These are phyloP conservation scores for Phaeoacremonium minimum DNA, from an alignment of 2,329 filamentous ascomycete genomes.

Conservation along the genomic window DNA sequence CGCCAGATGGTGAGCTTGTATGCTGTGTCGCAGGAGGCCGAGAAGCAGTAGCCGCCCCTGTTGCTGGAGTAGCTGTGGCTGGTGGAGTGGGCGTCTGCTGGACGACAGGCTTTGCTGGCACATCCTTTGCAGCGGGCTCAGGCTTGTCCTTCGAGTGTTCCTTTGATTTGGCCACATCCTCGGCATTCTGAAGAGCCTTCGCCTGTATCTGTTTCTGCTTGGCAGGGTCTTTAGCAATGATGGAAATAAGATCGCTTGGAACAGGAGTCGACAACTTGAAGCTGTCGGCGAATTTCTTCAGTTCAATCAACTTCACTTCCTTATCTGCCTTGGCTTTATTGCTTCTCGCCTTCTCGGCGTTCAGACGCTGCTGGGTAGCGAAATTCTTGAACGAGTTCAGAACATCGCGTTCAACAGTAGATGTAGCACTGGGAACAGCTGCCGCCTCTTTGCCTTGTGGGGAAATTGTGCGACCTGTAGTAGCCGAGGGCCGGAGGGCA, in stretches of 20 bases:
- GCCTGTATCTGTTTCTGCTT: slow-evolving; percentile 94
- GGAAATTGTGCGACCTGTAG: slow-evolving; percentile 34
- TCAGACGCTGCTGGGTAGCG: slow-evolving; percentile 50
- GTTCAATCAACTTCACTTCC: slow-evolving; percentile 85
- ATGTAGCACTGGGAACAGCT: slow-evolving; percentile 47
- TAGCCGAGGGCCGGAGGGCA: slow-evolving; percentile 23
- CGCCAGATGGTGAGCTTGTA: slow-evolving; percentile 19
- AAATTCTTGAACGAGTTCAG: slow-evolving; percentile 62
- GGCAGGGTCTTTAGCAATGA: slow-evolving; percentile 91
- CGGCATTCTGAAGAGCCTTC: slow-evolving; percentile 74
- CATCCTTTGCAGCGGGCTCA: slow-evolving; percentile 44
- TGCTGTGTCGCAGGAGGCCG: slow-evolving; percentile 29
- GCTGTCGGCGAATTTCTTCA: slow-evolving; percentile 89
- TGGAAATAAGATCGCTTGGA: slow-evolving; percentile 84
- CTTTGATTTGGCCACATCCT: slow-evolving; percentile 43
- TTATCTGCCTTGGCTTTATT: slow-evolving; percentile 70
- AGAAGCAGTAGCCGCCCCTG: slow-evolving; percentile 14
- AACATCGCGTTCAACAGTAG: slow-evolving; percentile 59
- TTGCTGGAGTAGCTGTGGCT: slow-evolving; percentile 7
- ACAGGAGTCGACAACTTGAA: slow-evolving; percentile 96
- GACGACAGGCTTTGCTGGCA: slow-evolving; percentile 7
- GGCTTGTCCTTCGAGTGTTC: slow-evolving; percentile 19
- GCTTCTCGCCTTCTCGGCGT: slow-evolving; percentile 50
- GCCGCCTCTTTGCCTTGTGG: slow-evolving; percentile 31
- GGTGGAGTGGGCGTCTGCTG: slow-evolving; percentile 8